Evolutionary conservation across 768 basidiomycete species (phyloP).

Genomic region (Leccinum fibrillosum): DNA sequence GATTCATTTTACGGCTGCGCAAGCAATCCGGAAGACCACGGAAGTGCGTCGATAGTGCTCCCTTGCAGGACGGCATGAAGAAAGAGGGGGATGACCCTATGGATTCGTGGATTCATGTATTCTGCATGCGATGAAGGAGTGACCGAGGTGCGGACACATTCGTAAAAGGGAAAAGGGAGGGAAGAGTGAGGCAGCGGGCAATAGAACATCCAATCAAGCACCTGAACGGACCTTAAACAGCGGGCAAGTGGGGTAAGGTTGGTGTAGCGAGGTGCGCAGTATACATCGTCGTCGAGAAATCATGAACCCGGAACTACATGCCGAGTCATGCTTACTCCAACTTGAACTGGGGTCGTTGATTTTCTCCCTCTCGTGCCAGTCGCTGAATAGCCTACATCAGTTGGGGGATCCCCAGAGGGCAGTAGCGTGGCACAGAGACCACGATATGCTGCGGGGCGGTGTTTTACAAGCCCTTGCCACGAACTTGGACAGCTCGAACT

Average conservation of each 20-base stretch:
- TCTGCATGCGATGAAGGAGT: slow-evolving; percentile 8
- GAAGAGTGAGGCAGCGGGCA: slow-evolving; percentile 21
- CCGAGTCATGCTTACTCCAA: slow-evolving; percentile 10
- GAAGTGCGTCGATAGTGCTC: slow-evolving; percentile 3
- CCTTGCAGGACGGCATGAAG: slow-evolving; percentile 4
- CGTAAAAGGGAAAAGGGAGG: slow-evolving; percentile 14
- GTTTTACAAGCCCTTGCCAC: slow-evolving; percentile 20
- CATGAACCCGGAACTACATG: slow-evolving; percentile 9
- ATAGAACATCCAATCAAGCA: slow-evolving; percentile 13
- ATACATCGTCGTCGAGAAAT: slow-evolving; percentile 4
- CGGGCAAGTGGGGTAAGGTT: slow-evolving; percentile 8
- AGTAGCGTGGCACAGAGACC: slow-evolving; percentile 7
- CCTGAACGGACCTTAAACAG: slow-evolving; percentile 26
- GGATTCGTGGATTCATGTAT: background rate
- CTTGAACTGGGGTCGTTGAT: background rate
- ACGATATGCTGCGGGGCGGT: slow-evolving; percentile 19
- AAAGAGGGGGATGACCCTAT: slow-evolving; percentile 10
- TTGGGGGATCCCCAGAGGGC: slow-evolving; percentile 6
- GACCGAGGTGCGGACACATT: slow-evolving; percentile 12
- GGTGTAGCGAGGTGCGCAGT: slow-evolving; percentile 8
- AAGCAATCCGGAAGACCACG: slow-evolving; percentile 9
- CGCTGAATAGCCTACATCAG: slow-evolving; percentile 15
- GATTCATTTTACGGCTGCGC: slow-evolving; percentile 27
- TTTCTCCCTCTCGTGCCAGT: slow-evolving; percentile 6
- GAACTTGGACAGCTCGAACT: slow-evolving; percentile 14